Percentiles rank a stretch among this genome's conserved stretches.
Conservation (phyloP, 345 rosid species). For the Ricinus communis region DNA sequence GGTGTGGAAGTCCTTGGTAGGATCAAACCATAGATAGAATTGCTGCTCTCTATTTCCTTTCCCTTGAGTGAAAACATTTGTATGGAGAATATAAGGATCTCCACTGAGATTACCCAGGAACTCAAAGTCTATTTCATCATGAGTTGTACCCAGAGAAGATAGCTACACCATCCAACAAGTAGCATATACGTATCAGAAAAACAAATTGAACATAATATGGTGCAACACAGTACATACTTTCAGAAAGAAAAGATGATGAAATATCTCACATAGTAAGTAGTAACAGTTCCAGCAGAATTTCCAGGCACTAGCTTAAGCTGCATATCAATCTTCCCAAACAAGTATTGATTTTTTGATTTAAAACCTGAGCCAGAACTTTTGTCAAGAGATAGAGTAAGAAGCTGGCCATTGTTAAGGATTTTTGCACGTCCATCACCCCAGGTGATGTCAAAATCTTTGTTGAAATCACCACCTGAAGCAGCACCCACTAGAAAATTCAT, state of each 20-base stretch:
- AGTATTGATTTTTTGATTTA: constrained; percentile 13
- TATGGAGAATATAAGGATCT: constrained; percentile 17
- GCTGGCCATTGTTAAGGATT: constrained; percentile 6
- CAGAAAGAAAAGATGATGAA: background rate
- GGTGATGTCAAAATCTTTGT: constrained; percentile 11
- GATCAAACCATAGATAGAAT: constrained; percentile 22
- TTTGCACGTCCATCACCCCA: constrained; percentile 15
- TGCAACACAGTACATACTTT: background rate
- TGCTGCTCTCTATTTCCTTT: constrained; percentile 14
- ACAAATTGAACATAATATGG: too few species aligned
- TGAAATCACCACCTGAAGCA: background rate
- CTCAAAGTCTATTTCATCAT: constrained; percentile 21
- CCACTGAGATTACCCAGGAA: constrained; percentile 17
- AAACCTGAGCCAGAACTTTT: constrained; percentile 11
- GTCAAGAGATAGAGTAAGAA: constrained; percentile 13
- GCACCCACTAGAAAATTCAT: background rate
- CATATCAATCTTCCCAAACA: constrained; percentile 17
- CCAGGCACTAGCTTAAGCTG: constrained; percentile 17
- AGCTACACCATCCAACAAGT: background rate
- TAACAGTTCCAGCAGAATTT: constrained; percentile 19
- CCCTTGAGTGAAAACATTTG: constrained; percentile 9
- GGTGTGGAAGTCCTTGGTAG: constrained; percentile 16
- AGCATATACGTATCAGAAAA: background rate
- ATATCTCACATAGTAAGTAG: constrained; percentile 12
- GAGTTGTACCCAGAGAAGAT: constrained; percentile 5